phyloP scores from a whole-genome alignment of 441 rosid genomes.

The Mallotus repandus region DNA sequence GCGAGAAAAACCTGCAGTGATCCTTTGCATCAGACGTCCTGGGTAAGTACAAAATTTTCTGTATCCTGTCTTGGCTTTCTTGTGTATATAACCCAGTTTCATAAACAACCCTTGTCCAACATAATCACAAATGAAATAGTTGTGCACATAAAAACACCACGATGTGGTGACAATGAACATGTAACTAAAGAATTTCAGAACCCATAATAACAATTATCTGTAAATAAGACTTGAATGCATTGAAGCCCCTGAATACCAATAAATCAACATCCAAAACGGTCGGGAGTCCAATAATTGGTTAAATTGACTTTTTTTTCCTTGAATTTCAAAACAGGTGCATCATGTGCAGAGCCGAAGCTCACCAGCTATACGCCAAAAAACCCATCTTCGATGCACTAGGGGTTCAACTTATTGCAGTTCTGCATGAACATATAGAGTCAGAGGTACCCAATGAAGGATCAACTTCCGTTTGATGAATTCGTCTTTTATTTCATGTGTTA shows the following conservation, averaged over 20 bases:
- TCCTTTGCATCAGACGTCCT: conserved; percentile 64
- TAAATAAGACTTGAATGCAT: conserved; percentile 5
- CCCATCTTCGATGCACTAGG: conserved; percentile 67
- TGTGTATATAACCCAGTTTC: not conserved
- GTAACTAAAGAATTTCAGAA: conserved; percentile 1
- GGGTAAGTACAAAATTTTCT: conserved; percentile 42
- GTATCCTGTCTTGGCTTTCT: conserved; percentile 3
- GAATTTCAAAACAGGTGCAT: conserved; percentile 51
- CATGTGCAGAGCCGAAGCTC: conserved; percentile 80
- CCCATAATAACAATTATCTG: not conserved
- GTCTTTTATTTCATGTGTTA: conserved; percentile 14
- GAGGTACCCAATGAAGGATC: conserved; percentile 39
- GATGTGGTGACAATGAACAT: not conserved
- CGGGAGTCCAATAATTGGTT: not conserved
- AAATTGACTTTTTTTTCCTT: conserved; percentile 18
- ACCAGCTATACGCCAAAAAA: conserved; percentile 57
- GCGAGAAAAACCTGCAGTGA: conserved; percentile 55
- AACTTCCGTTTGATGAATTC: conserved; percentile 11
- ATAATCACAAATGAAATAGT: not conserved
- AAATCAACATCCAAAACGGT: not conserved
- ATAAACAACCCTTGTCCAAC: not conserved
- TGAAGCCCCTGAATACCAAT: not conserved
- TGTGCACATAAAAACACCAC: not conserved
- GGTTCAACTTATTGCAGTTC: conserved; percentile 56
- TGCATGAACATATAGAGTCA: conserved; percentile 62